Conservation (phyloP, 2,329 filamentous ascomycete genomes). For the Ophiostoma novo-ulmi region DNA sequence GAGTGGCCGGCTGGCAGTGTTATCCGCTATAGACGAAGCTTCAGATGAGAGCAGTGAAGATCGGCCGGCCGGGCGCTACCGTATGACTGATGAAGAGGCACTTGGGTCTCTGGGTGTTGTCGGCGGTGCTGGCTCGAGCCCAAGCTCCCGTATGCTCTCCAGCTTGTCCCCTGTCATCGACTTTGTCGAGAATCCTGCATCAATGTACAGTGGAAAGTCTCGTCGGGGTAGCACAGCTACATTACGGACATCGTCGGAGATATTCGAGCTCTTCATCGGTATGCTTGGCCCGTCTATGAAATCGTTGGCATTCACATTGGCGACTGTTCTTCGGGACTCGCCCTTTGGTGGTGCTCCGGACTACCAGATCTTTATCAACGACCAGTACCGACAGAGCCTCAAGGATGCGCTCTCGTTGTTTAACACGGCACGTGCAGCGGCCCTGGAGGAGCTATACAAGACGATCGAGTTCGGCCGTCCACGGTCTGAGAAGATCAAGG, state of each 20-base stretch:
- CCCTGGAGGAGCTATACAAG: conserved; percentile 73
- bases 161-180: conserved; percentile 8
- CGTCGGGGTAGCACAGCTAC: conserved; percentile 27
- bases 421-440: conserved; percentile 66
- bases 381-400: conserved; percentile 74
- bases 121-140: not conserved
- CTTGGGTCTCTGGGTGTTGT: not conserved
- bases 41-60: conserved; percentile 54
- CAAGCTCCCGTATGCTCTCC: not conserved
- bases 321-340: conserved; percentile 80
- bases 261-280: conserved; percentile 85
- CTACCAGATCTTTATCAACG: conserved; percentile 67
- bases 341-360: conserved; percentile 68
- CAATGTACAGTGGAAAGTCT: conserved; percentile 9
- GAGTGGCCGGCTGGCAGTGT: conserved; percentile 39
- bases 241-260: conserved; percentile 66
- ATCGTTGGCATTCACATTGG: conserved; percentile 85
- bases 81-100: conserved; percentile 9
- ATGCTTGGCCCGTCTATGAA: conserved; percentile 93
- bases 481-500: conserved; percentile 69
- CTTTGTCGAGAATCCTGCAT: conserved; percentile 11
- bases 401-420: conserved; percentile 76
- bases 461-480: conserved; percentile 67
- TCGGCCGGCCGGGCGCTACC: conserved; percentile 11
- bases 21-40: conserved; percentile 60